These are phyloP conservation scores for Papilionanthe hybrid DNA, from an alignment of 116 monocot species.

Conservation along the genomic window DNA sequence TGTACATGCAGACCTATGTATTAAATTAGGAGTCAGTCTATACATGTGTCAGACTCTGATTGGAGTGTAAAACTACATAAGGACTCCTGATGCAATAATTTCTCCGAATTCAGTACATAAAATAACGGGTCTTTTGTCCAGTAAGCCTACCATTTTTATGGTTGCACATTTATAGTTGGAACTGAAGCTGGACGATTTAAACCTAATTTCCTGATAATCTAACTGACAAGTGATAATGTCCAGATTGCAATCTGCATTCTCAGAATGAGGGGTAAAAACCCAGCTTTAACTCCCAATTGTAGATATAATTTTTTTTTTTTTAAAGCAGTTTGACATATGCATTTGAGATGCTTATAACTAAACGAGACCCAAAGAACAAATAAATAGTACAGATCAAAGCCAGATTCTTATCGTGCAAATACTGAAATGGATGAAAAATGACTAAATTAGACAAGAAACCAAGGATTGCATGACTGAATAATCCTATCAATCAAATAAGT, in stretches of 20 bases:
- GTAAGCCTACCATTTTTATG: not conserved
- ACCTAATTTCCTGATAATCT: not conserved
- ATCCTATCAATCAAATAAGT: not conserved
- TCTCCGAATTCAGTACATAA: not conserved
- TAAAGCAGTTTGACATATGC: not conserved
- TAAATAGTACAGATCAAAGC: not conserved
- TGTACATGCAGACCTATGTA: no score
- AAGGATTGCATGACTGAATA: not conserved
- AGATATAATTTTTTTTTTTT: not conserved
- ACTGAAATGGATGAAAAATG: not conserved
- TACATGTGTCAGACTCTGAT: no score
- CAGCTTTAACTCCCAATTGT: not conserved
- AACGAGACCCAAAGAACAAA: not conserved
- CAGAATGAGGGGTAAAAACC: not conserved
- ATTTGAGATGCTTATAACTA: not conserved
- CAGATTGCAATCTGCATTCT: not conserved
- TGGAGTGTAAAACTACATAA: no score
- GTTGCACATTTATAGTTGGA: not conserved
- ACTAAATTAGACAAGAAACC: not conserved
- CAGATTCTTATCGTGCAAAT: not conserved
- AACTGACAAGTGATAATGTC: not conserved
- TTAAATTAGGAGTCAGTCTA: no score
- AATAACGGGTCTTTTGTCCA: not conserved
- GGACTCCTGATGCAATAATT: no score
- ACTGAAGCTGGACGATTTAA: not conserved